phyloP scores from a whole-genome alignment of 2,329 filamentous ascomycete genomes.

The Escovopsis sp. region DNA sequence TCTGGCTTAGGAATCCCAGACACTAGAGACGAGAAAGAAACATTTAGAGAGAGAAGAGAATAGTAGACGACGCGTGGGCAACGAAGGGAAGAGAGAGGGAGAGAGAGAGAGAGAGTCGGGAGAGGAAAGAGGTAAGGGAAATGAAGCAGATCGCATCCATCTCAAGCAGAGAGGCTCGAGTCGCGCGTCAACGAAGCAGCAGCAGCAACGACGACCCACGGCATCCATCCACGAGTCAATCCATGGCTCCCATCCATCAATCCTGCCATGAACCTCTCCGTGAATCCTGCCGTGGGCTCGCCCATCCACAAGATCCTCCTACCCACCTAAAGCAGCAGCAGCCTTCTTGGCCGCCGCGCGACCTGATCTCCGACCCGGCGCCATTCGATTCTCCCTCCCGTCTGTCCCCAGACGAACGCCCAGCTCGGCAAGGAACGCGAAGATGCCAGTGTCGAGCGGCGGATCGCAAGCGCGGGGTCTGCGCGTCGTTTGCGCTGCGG shows the following conservation, averaged over 20 bases:
- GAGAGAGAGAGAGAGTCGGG: neutral
- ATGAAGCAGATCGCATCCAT: too few species aligned
- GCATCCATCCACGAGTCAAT: too few species aligned
- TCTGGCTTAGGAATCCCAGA: neutral
- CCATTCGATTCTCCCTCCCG: slow-evolving; percentile 6
- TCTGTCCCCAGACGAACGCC: neutral
- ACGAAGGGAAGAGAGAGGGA: neutral
- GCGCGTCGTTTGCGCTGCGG: too few species aligned
- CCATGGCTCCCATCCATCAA: too few species aligned
- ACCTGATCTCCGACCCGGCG: slow-evolving; percentile 31
- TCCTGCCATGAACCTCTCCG: too few species aligned
- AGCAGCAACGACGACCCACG: too few species aligned
- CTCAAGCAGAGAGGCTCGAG: too few species aligned
- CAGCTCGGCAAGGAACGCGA: neutral
- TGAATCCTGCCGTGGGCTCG: too few species aligned
- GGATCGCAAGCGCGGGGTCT: neutral
- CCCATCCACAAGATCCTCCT: too few species aligned
- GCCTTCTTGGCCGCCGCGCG: slow-evolving; percentile 38
- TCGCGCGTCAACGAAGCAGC: too few species aligned
- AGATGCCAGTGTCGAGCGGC: neutral
- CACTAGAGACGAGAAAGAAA: neutral
- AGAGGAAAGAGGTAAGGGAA: too few species aligned
- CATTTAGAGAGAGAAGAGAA: neutral
- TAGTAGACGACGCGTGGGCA: neutral
- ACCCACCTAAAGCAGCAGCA: slow-evolving; percentile 36